Evolutionary conservation across 2,329 filamentous ascomycete genomes (phyloP).

Genomic region (Ceratocystis eucalypticola): DNA sequence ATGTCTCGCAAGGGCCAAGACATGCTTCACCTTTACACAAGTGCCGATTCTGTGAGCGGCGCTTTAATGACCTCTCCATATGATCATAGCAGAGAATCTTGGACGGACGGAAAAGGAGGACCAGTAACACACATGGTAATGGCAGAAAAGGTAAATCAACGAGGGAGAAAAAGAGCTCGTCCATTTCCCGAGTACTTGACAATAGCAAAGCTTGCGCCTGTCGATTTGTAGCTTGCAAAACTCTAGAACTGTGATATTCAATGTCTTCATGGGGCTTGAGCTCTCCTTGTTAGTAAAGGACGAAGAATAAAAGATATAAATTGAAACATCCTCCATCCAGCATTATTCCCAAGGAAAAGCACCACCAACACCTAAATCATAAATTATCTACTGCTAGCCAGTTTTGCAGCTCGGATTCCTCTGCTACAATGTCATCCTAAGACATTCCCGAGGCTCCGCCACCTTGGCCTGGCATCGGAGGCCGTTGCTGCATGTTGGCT

Average conservation of each 20-base stretch:
- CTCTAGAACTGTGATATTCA: neutral
- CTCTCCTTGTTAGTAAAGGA: neutral
- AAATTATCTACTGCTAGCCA: neutral
- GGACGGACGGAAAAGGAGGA: no score
- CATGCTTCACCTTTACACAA: no score
- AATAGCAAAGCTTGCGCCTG: no score
- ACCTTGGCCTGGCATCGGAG: slow-evolving; percentile 17
- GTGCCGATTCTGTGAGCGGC: no score
- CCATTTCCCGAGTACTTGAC: no score
- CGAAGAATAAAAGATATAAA: neutral
- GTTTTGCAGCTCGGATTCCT: slow-evolving; percentile 5
- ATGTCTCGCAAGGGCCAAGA: no score
- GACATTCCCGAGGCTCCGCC: slow-evolving; percentile 16
- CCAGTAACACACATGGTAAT: no score
- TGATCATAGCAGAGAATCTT: no score
- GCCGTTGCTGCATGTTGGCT: slow-evolving; percentile 14
- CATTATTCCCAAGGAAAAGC: neutral
- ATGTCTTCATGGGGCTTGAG: neutral
- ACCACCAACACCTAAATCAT: neutral
- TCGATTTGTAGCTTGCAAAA: no score
- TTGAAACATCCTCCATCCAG: neutral
- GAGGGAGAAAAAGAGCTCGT: no score
- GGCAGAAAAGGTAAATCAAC: no score
- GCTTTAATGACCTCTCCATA: no score
- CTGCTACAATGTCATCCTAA: slow-evolving; percentile 17